Conservation (phyloP, 2,329 filamentous ascomycete genomes). For the Paecilomyces sp. region DNA sequence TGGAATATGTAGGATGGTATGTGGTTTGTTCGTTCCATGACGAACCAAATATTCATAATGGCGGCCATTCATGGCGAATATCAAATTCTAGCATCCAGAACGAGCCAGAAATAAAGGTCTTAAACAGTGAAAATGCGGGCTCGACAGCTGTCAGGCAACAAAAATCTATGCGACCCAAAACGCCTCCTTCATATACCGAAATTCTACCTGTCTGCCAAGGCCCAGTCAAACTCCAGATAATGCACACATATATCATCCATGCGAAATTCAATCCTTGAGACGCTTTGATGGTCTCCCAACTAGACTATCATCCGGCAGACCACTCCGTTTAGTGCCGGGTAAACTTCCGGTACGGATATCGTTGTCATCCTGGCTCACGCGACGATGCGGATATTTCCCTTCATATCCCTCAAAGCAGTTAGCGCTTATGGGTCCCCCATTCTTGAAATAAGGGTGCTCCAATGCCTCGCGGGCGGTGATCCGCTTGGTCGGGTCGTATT, state of each 20-base stretch:
- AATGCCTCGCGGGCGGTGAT: conserved; percentile 82
- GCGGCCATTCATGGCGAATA: not conserved
- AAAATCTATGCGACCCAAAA: not conserved
- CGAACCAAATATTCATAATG: too few species aligned
- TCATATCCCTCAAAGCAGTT: conserved; percentile 91
- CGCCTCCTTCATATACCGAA: not conserved
- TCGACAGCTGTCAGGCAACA: not conserved
- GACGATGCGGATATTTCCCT: conserved; percentile 79
- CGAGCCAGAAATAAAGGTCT: not conserved
- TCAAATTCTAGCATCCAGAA: not conserved
- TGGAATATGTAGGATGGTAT: too few species aligned
- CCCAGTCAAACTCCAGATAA: not conserved
- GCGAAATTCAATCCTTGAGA: conserved; percentile 40
- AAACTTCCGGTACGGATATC: conserved; percentile 87
- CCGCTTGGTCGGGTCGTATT: conserved; percentile 86
- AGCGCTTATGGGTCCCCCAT: conserved; percentile 59
- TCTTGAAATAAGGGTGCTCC: conserved; percentile 82
- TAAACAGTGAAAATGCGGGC: not conserved
- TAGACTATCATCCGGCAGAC: conserved; percentile 73
- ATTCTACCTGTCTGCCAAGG: not conserved
- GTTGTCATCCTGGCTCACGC: conserved; percentile 91
- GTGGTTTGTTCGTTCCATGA: too few species aligned
- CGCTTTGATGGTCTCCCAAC: conserved; percentile 49
- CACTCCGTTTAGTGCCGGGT: conserved; percentile 84
- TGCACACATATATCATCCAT: not conserved